A percentile compares a stretch with the other conserved stretches of the same genome.
phyloP scores from a whole-genome alignment of 768 basidiomycete species.

The Lactarius indigo region DNA sequence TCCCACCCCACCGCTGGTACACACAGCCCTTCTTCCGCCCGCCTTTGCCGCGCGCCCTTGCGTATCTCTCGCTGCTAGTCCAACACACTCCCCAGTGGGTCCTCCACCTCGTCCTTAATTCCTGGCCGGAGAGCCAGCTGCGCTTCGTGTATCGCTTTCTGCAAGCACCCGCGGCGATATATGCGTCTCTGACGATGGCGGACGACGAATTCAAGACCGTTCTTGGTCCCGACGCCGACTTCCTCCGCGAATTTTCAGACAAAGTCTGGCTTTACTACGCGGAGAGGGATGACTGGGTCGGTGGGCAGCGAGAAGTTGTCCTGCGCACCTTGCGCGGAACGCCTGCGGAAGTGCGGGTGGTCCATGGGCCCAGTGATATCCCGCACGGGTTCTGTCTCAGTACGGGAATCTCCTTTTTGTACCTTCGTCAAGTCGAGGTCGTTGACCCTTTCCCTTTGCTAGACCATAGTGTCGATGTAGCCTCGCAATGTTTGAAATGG shows the following conservation, averaged over 20 bases:
- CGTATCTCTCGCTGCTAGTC: conserved; percentile 42
- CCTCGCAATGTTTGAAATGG: conserved; percentile 47
- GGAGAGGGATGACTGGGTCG: conserved; percentile 66
- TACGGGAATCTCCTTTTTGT: conserved; percentile 34
- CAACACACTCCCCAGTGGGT: conserved; percentile 40
- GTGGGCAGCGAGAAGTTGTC: conserved; percentile 46
- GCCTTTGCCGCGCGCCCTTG: conserved; percentile 43
- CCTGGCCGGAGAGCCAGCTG: conserved; percentile 49
- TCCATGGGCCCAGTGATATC: conserved; percentile 45
- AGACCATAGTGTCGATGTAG: conserved; percentile 51
- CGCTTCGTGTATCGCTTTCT: conserved; percentile 48
- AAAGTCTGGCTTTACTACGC: conserved; percentile 57
- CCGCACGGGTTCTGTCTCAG: conserved; percentile 76
- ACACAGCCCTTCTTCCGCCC: conserved; percentile 46
- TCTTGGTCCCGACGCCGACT: conserved; percentile 44
- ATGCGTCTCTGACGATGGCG: conserved; percentile 57
- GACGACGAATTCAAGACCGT: conserved; percentile 67
- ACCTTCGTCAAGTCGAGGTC: background rate
- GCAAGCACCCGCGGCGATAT: conserved; percentile 47
- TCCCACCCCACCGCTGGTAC: background rate
- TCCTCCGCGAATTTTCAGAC: conserved; percentile 40
- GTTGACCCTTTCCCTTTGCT: conserved; percentile 3
- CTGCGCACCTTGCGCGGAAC: conserved; percentile 35
- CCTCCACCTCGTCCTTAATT: conserved; percentile 43
- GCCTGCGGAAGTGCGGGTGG: conserved; percentile 38